Conservation (phyloP, 1,284 basidiomycete species). For the Marasmius fiardii region DNA sequence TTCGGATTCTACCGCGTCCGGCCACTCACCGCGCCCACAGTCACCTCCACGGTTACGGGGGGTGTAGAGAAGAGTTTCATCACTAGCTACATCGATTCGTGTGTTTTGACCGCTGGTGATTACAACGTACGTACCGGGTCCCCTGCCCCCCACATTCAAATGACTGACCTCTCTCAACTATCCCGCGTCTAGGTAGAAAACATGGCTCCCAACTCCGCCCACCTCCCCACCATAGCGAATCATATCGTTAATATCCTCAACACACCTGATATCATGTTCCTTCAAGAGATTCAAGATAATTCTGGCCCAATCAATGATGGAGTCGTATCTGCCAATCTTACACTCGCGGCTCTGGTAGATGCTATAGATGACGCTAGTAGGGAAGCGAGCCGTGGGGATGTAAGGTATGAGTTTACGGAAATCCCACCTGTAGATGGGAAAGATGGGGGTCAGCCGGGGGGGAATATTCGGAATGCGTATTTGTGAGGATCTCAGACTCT, state of each 20-base stretch:
- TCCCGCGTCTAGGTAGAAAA: no score
- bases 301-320: slow-evolving; percentile 55
- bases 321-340: slow-evolving; percentile 50
- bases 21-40: slow-evolving; percentile 52
- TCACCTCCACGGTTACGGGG: slow-evolving; percentile 32
- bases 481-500: slow-evolving; percentile 30
- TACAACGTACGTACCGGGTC: slow-evolving; percentile 54
- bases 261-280: slow-evolving; percentile 57
- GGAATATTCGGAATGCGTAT: slow-evolving; percentile 62
- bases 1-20: slow-evolving; percentile 56
- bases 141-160: no score
- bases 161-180: no score
- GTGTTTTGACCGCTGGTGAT: slow-evolving; percentile 54
- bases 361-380: slow-evolving; percentile 46
- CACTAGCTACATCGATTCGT: slow-evolving; percentile 32
- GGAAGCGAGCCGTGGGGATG: no score
- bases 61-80: slow-evolving; percentile 40
- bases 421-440: slow-evolving; percentile 50
- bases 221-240: slow-evolving; percentile 46
- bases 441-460: slow-evolving; percentile 64
- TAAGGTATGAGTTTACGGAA: slow-evolving; percentile 47
- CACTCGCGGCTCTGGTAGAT: slow-evolving; percentile 45
- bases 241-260: slow-evolving; percentile 54
- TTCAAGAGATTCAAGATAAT: slow-evolving; percentile 70
- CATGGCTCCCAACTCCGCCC: slow-evolving; percentile 46